Base-by-base conservation (phyloP, 208 protist genomes). In the Acanthamoeba culbertsoni region DNA sequence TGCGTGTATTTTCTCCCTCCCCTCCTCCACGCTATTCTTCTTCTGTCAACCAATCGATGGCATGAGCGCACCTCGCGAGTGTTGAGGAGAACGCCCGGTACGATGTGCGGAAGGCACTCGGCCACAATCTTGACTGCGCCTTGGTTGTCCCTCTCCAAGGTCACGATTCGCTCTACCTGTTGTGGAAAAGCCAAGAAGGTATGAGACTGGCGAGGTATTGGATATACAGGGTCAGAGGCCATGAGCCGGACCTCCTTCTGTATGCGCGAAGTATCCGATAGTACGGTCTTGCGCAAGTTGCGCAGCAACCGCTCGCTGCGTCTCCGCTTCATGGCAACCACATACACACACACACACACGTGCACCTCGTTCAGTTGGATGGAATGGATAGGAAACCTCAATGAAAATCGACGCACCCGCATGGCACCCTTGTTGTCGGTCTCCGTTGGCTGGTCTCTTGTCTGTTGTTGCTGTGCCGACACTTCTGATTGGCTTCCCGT, bases 41-140 rank as follows among this genome's bases (percentile, higher is more conserved):
- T 10, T 12, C 12, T 12, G 23, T 33, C 65, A 2, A 16, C 33
- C 18, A 77, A 16, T 12, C 18, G 20, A 23, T 7, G 33, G 33
- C 20, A 26, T 26, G 31, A n/a, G 7, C 51, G 51, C 79, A 92
- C 96, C 31, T 97, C 96, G n/a, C 96, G 42, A 46, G 93, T 96
- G 20, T 97, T 97, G 20, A 97, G 82, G 0, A 97, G 90, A 12
- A 97, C 95, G 59, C 93, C 93, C 0, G 96, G 96, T 2, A 97
- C 79, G 46, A 97, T 94, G 43, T 96, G 68, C 37, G 96, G 96
- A 46, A 97, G 35, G 5, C 68, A 95, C 18, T 94, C 68, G 1
- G 94, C 96, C 20, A 97, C 51, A 2, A 97, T 92, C n/a, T 51
- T 57, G 3, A 96, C 94, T 48, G 86, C 35, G 63, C 77, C 82